These are phyloP conservation scores for Coprinopsis cinerea DNA, from an alignment of 768 basidiomycete species.

Conservation along the genomic window DNA sequence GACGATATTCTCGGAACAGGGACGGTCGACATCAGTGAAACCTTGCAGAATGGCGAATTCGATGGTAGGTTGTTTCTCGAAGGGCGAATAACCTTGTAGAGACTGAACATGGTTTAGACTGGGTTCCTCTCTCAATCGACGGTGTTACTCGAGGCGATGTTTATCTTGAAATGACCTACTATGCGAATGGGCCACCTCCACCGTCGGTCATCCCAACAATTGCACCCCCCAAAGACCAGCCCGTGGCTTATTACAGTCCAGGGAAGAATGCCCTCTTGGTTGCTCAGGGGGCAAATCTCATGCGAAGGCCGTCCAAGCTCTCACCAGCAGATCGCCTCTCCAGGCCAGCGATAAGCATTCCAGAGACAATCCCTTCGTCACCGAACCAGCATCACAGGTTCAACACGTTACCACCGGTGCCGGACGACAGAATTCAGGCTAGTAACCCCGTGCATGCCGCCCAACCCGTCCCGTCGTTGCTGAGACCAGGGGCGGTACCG, in stretches of 20 bases:
- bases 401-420: no score
- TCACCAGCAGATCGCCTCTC: slow-evolving; percentile 44
- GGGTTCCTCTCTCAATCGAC: slow-evolving; percentile 28
- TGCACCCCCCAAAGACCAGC: neutral
- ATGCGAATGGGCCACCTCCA: slow-evolving; percentile 60
- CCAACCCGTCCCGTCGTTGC: slow-evolving; percentile 23
- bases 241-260: neutral
- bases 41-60: slow-evolving; percentile 81
- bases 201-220: slow-evolving; percentile 21
- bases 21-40: slow-evolving; percentile 69
- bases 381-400: no score
- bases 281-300: slow-evolving; percentile 24
- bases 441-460: no score
- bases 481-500: slow-evolving; percentile 29
- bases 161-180: slow-evolving; percentile 93
- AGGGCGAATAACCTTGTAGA: neutral
- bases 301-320: slow-evolving; percentile 49
- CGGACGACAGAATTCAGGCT: no score
- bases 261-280: slow-evolving; percentile 16
- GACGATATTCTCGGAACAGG: slow-evolving; percentile 78
- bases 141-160: slow-evolving; percentile 75
- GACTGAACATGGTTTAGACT: slow-evolving; percentile 20
- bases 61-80: slow-evolving; percentile 60
- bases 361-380: neutral
- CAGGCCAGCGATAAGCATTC: slow-evolving; percentile 26